These are phyloP conservation scores for Mycena rosella DNA, from an alignment of 768 basidiomycete genomes.

Conservation along the genomic window DNA sequence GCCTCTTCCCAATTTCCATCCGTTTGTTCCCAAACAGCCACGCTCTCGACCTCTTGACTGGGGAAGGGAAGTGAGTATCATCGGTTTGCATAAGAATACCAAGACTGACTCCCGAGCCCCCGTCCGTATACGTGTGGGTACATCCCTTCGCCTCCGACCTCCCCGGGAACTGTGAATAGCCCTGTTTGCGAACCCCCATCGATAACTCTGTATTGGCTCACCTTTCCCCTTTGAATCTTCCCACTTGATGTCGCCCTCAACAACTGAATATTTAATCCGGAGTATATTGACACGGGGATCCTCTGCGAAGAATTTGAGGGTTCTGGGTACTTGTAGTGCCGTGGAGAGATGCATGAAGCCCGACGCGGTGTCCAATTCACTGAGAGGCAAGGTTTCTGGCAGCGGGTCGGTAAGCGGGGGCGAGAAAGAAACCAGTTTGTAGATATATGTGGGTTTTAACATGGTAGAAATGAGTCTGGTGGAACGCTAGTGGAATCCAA, in stretches of 20 bases:
- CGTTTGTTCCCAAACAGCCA: conserved; percentile 45
- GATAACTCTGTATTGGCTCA: too few species aligned
- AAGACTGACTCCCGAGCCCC: conserved; percentile 57
- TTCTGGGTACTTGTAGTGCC: conserved; percentile 60
- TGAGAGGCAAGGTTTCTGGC: conserved; percentile 62
- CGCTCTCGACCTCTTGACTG: conserved; percentile 60
- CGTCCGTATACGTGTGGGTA: conserved; percentile 70
- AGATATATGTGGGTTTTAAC: conserved; percentile 63
- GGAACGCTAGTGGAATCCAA: too few species aligned
- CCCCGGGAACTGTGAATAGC: conserved; percentile 51
- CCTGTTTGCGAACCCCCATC: neutral
- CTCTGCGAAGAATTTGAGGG: conserved; percentile 60
- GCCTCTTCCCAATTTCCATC: conserved; percentile 49
- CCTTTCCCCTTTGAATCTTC: conserved; percentile 57
- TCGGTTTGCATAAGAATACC: too few species aligned
- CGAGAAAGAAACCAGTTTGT: conserved; percentile 67
- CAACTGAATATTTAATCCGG: conserved; percentile 54
- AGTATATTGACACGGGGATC: conserved; percentile 57
- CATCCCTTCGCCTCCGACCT: conserved; percentile 57
- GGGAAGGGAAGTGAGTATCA: too few species aligned
- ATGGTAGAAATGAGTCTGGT: conserved; percentile 17
- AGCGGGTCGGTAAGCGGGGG: conserved; percentile 44
- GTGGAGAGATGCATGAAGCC: conserved; percentile 72
- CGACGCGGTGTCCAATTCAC: conserved; percentile 57
- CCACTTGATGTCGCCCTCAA: conserved; percentile 61